A percentile compares a stretch with the other conserved stretches of the same genome.
Evolutionary conservation across 306 rosid genomes (phyloP).

Genomic region (Fragaria iinumae): DNA sequence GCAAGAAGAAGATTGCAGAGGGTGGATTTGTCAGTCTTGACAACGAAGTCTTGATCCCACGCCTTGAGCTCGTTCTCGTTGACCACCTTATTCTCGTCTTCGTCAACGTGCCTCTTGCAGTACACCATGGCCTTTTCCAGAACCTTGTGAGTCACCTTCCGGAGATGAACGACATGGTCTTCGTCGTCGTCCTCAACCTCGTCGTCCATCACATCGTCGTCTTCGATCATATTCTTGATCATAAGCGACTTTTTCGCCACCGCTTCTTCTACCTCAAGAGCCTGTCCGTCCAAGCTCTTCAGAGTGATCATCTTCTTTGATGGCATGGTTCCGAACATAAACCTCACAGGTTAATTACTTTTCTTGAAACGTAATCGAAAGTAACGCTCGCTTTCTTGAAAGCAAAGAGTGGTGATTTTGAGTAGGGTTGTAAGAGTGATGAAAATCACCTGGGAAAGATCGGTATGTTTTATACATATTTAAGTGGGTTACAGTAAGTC

Average conservation of each 20-base stretch:
- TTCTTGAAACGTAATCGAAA: not conserved
- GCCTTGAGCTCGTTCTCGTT: not conserved
- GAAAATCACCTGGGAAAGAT: not conserved
- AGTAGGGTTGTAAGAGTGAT: not conserved
- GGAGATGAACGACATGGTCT: not conserved
- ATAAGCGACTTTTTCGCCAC: not conserved
- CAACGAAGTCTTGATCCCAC: not conserved
- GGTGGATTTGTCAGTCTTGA: not conserved
- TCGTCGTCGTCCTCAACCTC: not conserved
- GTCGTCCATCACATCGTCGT: not conserved
- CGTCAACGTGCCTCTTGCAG: constrained; percentile 6
- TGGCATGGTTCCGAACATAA: not conserved
- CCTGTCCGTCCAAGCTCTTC: constrained; percentile 5
- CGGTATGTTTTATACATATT: not conserved
- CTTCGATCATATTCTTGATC: not conserved
- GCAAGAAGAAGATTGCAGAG: not conserved
- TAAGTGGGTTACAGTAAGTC: not conserved
- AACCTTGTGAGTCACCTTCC: constrained; percentile 1
- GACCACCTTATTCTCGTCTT: not conserved
- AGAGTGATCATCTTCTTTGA: constrained; percentile 4
- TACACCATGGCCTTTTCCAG: not conserved
- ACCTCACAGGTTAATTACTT: not conserved
- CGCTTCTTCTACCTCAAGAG: not conserved
- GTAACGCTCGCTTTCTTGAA: not conserved
- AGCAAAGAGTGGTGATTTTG: not conserved